These are phyloP conservation scores for Fusarium paranaense DNA, from an alignment of 2,329 filamentous ascomycete species.

Conservation along the genomic window DNA sequence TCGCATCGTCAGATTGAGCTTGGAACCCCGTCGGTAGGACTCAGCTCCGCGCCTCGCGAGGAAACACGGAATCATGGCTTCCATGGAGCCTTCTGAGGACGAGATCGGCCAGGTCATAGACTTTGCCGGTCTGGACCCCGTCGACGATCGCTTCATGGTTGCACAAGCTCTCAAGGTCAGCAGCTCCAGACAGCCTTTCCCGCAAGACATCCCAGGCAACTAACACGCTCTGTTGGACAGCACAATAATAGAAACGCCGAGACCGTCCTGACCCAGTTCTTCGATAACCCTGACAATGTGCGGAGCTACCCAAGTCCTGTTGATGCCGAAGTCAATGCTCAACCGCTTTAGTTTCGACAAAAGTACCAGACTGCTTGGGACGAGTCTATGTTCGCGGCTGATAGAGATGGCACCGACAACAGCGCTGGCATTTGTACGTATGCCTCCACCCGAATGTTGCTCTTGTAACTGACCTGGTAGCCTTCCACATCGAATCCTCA, in stretches of 20 bases:
- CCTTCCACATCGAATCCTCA: constrained; percentile 68
- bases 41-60: neutral
- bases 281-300: constrained; percentile 58
- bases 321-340: constrained; percentile 17
- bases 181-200: neutral
- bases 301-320: constrained; percentile 5
- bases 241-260: constrained; percentile 60
- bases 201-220: constrained; percentile 1
- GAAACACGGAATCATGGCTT: constrained; percentile 44
- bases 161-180: constrained; percentile 56
- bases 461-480: constrained; percentile 49
- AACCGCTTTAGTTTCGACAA: constrained; percentile 54
- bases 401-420: constrained; percentile 62
- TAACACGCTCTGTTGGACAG: constrained; percentile 33
- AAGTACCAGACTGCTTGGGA: constrained; percentile 65
- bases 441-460: neutral
- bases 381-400: constrained; percentile 63
- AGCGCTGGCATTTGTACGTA: constrained; percentile 59
- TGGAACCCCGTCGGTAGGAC: neutral
- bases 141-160: constrained; percentile 54
- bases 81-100: constrained; percentile 51
- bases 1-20: constrained; percentile 20
- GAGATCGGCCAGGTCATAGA: constrained; percentile 56
- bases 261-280: constrained; percentile 64
- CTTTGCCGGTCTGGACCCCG: constrained; percentile 51